Evolutionary conservation across 176 grass and related monocot genomes (phyloP).

Genomic region (Typha latifolia): DNA sequence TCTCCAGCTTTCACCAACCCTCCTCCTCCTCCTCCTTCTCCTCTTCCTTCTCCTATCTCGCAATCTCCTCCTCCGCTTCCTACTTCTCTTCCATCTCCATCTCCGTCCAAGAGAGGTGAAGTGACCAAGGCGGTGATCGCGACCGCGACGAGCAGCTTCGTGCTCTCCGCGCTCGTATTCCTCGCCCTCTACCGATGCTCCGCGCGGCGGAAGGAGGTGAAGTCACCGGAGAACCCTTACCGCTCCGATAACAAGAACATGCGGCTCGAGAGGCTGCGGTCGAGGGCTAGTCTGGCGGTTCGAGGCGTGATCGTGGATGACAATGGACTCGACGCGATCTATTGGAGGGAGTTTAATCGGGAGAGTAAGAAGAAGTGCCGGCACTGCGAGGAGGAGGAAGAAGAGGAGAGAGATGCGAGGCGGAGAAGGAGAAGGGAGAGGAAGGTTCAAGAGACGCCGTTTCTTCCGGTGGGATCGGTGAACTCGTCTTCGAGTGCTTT

Average conservation of each 20-base stretch:
- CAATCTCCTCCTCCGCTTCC: not conserved
- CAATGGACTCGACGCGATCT: conserved; percentile 87
- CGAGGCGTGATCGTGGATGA: conserved; percentile 50
- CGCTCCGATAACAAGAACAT: not conserved
- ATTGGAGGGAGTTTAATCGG: conserved; percentile 70
- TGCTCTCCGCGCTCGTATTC: conserved; percentile 52
- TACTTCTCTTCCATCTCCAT: not conserved
- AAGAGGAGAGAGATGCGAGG: no score
- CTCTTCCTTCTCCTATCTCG: not conserved
- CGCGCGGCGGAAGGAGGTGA: conserved; percentile 16
- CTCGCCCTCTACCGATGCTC: conserved; percentile 49
- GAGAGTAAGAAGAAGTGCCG: conserved; percentile 21
- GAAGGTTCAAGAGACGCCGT: no score
- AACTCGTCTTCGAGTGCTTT: not conserved
- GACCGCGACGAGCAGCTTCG: conserved; percentile 88
- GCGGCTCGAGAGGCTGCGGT: not conserved
- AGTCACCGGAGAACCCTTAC: conserved; percentile 15
- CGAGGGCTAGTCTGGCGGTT: not conserved
- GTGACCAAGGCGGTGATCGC: conserved; percentile 57
- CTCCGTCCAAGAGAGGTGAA: conserved; percentile 25
- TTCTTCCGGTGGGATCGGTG: not conserved
- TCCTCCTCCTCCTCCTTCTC: conserved; percentile 22
- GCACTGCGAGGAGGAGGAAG: not conserved
- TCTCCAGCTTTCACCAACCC: conserved; percentile 38
- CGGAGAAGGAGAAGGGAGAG: no score